These are phyloP conservation scores for Chlamydomonas sp. DNA, from an alignment of 139 green algal species.

Conservation along the genomic window DNA sequence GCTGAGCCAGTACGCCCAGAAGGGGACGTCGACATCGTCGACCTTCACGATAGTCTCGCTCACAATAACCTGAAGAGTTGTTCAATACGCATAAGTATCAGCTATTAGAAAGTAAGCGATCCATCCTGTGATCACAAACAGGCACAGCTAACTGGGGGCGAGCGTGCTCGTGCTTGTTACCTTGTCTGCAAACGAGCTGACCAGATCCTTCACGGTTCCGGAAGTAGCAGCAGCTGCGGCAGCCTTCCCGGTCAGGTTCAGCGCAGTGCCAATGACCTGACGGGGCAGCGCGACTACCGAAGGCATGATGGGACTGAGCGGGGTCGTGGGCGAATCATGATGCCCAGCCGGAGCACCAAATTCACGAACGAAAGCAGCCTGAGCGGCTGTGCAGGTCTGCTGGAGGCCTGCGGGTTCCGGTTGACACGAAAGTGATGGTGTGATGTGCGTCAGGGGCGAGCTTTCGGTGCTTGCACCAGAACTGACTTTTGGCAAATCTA, in stretches of 20 bases:
- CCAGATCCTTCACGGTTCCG: slow-evolving; percentile 40
- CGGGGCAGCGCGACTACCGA: slow-evolving; percentile 47
- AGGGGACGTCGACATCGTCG: slow-evolving; percentile 50
- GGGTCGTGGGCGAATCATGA: slow-evolving; percentile 38
- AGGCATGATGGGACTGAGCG: slow-evolving; percentile 55
- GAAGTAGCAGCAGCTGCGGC: slow-evolving; percentile 44
- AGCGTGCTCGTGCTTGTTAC: not conserved
- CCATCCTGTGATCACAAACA: not conserved
- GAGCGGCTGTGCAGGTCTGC: slow-evolving; percentile 22
- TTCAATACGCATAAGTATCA: not conserved
- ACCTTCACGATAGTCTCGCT: slow-evolving; percentile 55
- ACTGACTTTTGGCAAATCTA: not conserved
- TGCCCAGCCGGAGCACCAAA: slow-evolving; percentile 24
- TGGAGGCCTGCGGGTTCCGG: not conserved
- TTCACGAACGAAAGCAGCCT: slow-evolving; percentile 14
- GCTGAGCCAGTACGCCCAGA: slow-evolving; percentile 58
- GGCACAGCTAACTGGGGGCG: not conserved
- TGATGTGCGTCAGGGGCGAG: not conserved
- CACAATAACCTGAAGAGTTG: slow-evolving; percentile 26
- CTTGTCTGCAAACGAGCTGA: slow-evolving; percentile 50
- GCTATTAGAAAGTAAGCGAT: not conserved
- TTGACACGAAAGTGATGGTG: not conserved
- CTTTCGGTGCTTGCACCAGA: not conserved
- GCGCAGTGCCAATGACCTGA: slow-evolving; percentile 38
- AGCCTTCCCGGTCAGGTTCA: slow-evolving; percentile 48